phyloP scores from a whole-genome alignment of 2,329 filamentous ascomycete species.

The Exophiala sp. region DNA sequence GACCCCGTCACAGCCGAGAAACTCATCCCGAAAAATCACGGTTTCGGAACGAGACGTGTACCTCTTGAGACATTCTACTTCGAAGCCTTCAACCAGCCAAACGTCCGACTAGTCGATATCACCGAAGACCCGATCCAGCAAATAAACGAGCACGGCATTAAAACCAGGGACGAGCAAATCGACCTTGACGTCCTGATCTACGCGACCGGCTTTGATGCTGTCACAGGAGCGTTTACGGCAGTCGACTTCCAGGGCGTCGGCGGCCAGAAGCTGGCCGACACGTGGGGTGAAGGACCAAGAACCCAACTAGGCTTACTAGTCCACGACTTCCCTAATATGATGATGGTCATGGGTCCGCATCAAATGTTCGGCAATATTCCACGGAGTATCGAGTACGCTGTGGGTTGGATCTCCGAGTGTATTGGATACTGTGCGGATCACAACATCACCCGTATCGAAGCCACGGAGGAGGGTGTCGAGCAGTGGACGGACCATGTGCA shows the following conservation, averaged over 20 bases:
- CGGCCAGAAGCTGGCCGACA: conserved; percentile 33
- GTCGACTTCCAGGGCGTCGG: conserved; percentile 40
- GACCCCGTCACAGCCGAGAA: conserved; percentile 52
- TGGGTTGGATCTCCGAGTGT: conserved; percentile 43
- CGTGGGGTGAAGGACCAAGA: conserved; percentile 34
- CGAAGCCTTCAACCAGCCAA: conserved; percentile 46
- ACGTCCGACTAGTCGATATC: conserved; percentile 47
- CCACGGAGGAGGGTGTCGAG: conserved; percentile 40
- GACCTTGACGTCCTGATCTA: conserved; percentile 42
- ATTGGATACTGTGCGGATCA: conserved; percentile 49
- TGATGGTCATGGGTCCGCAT: conserved; percentile 54
- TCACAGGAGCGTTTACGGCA: conserved; percentile 29
- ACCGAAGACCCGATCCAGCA: conserved; percentile 41
- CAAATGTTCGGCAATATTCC: conserved; percentile 56
- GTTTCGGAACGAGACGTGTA: conserved; percentile 53
- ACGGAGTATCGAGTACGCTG: conserved; percentile 52
- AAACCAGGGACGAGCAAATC: conserved; percentile 36
- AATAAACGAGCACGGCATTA: conserved; percentile 41
- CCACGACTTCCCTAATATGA: conserved; percentile 47
- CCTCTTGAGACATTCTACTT: conserved; percentile 51
- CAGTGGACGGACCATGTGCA: conserved; percentile 50
- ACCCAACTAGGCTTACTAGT: conserved; percentile 42
- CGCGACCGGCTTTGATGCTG: conserved; percentile 43
- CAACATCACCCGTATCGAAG: conserved; percentile 50
- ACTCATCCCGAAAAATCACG: conserved; percentile 53